These are phyloP conservation scores for Globisporangium spiculum DNA, from an alignment of 352 stramenopile genomes.

Conservation along the genomic window DNA sequence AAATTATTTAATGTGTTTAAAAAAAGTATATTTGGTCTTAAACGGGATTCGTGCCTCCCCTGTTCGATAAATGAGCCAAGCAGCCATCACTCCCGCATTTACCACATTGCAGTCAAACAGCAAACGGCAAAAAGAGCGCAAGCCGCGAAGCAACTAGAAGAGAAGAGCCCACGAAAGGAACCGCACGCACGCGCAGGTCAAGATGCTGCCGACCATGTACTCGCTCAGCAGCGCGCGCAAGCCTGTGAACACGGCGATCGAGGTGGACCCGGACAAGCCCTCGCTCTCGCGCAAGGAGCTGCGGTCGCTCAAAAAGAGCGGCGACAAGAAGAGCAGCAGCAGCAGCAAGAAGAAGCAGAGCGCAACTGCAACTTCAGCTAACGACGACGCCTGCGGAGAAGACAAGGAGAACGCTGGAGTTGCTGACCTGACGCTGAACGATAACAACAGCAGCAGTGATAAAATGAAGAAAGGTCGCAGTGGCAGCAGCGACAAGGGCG, in stretches of 20 bases:
- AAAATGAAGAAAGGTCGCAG: not conserved
- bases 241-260: conserved; percentile 27
- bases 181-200: not conserved
- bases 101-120: no score
- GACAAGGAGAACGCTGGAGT: not conserved
- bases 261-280: conserved; percentile 15
- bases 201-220: conserved; percentile 44
- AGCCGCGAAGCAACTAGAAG: not conserved
- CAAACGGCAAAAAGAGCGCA: not conserved
- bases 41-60: no score
- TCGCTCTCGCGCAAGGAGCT: conserved; percentile 50
- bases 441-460: not conserved
- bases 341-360: not conserved
- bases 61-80: not conserved
- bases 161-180: not conserved
- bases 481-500: no score
- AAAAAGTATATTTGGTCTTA: no score
- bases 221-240: conserved; percentile 22
- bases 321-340: conserved; percentile 17
- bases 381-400: not conserved
- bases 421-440: conserved; percentile 10
- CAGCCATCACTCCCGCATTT: not conserved
- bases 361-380: no score
- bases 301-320: conserved; percentile 29
- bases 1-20: no score